These are phyloP conservation scores for Euphorbia celastroides DNA, from an alignment of 441 rosid species.

Conservation along the genomic window DNA sequence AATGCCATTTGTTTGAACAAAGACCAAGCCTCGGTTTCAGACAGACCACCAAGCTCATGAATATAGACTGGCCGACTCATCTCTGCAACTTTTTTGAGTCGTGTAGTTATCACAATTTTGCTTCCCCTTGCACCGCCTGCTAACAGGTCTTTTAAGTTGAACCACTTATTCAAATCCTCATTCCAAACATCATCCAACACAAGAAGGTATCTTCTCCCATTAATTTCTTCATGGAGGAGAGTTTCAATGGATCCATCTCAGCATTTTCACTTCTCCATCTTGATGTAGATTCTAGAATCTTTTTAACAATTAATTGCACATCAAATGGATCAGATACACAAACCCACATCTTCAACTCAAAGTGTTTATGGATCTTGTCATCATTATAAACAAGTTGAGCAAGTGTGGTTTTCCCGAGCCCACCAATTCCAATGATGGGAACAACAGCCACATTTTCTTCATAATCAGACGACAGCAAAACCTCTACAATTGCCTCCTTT, in stretches of 20 bases:
- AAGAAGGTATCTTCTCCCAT: too few species aligned
- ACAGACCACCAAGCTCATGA: too few species aligned
- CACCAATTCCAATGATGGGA: conserved; percentile 6
- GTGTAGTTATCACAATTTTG: conserved; percentile 15
- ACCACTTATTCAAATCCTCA: too few species aligned
- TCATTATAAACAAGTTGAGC: too few species aligned
- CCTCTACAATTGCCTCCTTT: not conserved
- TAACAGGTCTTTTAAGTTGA: not conserved
- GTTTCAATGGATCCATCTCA: too few species aligned
- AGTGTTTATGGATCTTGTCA: not conserved
- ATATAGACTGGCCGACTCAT: too few species aligned
- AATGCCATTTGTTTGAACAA: too few species aligned
- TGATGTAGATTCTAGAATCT: too few species aligned
- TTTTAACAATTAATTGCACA: not conserved
- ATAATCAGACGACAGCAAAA: not conserved
- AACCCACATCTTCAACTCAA: not conserved
- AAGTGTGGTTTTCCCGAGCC: not conserved
- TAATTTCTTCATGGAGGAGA: too few species aligned
- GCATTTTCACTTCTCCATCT: too few species aligned
- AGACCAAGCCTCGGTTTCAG: not conserved
- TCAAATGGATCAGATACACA: not conserved
- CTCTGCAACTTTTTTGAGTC: too few species aligned
- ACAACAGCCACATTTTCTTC: not conserved
- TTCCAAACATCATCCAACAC: too few species aligned
- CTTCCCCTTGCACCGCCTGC: conserved; percentile 7